Evolutionary conservation across 2,329 filamentous ascomycete species (phyloP), one percentile per base, ranked within the genome.

Genomic region (Capronia coronata): DNA sequence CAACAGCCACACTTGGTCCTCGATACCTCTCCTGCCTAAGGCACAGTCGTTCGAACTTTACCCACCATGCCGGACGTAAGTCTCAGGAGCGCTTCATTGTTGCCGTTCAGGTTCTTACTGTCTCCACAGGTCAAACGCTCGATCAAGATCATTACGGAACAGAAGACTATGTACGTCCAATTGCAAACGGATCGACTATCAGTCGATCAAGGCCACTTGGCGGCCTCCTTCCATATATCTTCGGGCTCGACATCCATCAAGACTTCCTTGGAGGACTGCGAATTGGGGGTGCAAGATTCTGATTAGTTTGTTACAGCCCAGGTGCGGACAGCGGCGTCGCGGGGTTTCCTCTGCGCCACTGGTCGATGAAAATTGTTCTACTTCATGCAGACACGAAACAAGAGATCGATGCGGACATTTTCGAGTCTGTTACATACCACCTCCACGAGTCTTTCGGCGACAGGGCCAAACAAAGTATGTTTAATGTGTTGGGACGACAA

Each of bases 381-480:
- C 68, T 96, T 48, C 55, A 61, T 37, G 53, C 57, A 16, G 59
- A 61, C 25, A 59, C 57, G 23, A 89, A 95, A 59, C 86, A 94
- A 62, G 81, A 87, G 56, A 90, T 89, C 60, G 86, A 93, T 60
- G 89, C 91, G 46, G 87, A 74, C 59, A 80, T 89, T 68, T 97
- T 96, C 73, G 87, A 88, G 65, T 95, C 94, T 73, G 91, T 86
- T 35, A 84, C 84, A 48, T 98, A 96, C 74, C 86, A 87, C 64
- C 79, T 98, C 23, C 93, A 98, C 69, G 91, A 93, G 27, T 93
- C 88, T 43, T 98, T 98, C 68, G 86, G 84, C 46, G 86, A 90
- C 62, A 85, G 75, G 40, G 69, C 87, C 13, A 79, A 79, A 45
- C 91, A 97, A 72, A 84, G 89, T 94, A 76, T 61, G 84, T 75